phyloP scores from a whole-genome alignment of 306 rosid species.

The Calophaca sinica region DNA sequence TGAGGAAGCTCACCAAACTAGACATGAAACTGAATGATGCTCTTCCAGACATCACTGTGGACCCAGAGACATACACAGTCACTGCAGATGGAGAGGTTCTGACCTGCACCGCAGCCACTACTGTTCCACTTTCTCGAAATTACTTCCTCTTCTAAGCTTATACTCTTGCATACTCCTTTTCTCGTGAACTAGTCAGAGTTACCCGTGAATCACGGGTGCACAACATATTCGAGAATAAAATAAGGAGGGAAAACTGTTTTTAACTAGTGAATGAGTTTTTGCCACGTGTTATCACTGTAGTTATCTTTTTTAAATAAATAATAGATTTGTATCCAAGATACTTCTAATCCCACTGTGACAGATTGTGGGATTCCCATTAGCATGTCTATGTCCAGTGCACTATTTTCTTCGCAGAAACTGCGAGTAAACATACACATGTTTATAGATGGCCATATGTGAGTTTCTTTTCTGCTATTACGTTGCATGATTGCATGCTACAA shows the following conservation, averaged over 20 bases:
- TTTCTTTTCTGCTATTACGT: too few relatives aligned
- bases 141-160: conserved; percentile 76
- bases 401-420: not conserved
- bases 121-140: conserved; percentile 80
- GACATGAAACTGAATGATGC: conserved; percentile 91
- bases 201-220: too few relatives aligned
- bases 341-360: not conserved
- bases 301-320: too few relatives aligned
- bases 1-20: conserved; percentile 74
- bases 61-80: conserved; percentile 82
- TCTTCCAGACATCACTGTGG: conserved; percentile 83
- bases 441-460: too few relatives aligned
- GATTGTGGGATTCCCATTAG: conserved; percentile 28
- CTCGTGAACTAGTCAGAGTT: not conserved
- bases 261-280: too few relatives aligned
- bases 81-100: conserved; percentile 82
- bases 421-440: not conserved
- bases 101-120: conserved; percentile 64
- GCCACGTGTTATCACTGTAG: too few relatives aligned
- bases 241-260: too few relatives aligned
- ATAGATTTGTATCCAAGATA: too few relatives aligned
- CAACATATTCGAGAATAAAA: too few relatives aligned
- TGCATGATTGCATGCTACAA: too few relatives aligned
- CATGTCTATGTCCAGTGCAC: not conserved
- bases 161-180: not conserved